Conservation (phyloP, 768 basidiomycete species). For the Mycena belliarum region DNA sequence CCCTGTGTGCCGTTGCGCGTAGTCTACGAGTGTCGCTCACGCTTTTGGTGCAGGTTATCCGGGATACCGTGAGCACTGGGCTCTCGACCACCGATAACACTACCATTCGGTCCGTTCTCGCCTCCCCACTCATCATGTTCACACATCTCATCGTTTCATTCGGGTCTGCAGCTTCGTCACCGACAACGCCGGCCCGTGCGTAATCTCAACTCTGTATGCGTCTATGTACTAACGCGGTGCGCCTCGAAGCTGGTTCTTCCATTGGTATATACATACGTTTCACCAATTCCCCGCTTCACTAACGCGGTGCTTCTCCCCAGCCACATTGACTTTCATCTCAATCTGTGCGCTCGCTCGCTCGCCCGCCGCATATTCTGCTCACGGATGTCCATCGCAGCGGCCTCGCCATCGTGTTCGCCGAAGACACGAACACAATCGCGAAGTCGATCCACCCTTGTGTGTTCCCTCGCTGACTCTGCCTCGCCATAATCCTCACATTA, state of each 20-base stretch:
- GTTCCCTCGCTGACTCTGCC: not conserved
- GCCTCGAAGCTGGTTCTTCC: conserved; percentile 32
- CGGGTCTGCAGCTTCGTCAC: no score
- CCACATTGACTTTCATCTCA: conserved; percentile 41
- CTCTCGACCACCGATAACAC: conserved; percentile 26
- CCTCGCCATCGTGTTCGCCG: conserved; percentile 11
- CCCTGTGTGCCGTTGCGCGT: conserved; percentile 30
- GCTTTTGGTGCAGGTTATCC: conserved; percentile 26
- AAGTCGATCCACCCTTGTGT: not conserved
- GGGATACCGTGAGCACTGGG: conserved; percentile 54
- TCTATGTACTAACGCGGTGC: no score
- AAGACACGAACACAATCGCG: conserved; percentile 4
- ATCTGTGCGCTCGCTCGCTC: conserved; percentile 33
- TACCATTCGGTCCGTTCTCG: no score
- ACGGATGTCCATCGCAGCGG: no score
- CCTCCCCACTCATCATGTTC: no score
- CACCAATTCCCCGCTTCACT: no score
- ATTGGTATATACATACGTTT: conserved; percentile 29
- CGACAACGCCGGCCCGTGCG: conserved; percentile 39
- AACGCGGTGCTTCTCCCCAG: no score
- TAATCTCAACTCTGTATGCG: no score
- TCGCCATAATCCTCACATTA: no score
- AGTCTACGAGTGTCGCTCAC: not conserved
- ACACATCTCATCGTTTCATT: no score
- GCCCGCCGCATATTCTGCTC: no score